phyloP scores from a whole-genome alignment of 257 asterid species.

The Ajuga chamaepitys region DNA sequence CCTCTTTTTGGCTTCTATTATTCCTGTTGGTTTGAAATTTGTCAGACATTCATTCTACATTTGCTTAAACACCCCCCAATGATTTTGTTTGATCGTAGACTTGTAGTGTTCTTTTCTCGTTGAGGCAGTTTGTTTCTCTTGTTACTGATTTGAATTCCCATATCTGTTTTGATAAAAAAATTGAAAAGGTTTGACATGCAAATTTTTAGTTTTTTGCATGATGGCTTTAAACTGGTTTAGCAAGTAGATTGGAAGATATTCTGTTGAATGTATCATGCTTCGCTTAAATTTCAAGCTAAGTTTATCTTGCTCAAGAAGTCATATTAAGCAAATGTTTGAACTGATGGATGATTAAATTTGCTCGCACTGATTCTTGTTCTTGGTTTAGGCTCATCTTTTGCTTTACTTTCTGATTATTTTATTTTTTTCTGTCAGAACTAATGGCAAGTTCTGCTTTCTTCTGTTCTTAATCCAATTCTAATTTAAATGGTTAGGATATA shows the following conservation, averaged over 20 bases:
- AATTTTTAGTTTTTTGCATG: neutral
- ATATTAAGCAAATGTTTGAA: neutral
- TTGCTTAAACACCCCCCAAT: neutral
- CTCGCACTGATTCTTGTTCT: neutral
- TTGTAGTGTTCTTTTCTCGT: neutral
- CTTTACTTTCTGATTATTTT: neutral
- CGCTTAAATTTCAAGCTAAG: neutral
- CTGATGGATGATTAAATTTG: neutral
- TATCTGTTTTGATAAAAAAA: neutral
- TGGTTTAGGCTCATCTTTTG: neutral
- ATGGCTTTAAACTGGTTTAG: neutral
- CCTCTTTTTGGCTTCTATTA: neutral
- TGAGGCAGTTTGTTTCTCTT: neutral
- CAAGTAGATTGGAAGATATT: neutral
- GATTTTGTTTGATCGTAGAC: neutral
- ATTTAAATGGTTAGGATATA: neutral
- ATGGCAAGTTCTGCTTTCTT: neutral
- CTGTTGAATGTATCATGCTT: neutral
- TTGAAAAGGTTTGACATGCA: neutral
- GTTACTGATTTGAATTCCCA: neutral
- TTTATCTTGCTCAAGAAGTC: neutral
- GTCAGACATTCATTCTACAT: neutral
- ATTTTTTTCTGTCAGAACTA: neutral
- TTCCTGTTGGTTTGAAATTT: neutral
- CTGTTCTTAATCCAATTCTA: neutral